Percentiles rank a stretch among this genome's conserved stretches.
These are phyloP conservation scores for Candida ficus DNA, from an alignment of 805 yeast genomes.

Conservation along the genomic window DNA sequence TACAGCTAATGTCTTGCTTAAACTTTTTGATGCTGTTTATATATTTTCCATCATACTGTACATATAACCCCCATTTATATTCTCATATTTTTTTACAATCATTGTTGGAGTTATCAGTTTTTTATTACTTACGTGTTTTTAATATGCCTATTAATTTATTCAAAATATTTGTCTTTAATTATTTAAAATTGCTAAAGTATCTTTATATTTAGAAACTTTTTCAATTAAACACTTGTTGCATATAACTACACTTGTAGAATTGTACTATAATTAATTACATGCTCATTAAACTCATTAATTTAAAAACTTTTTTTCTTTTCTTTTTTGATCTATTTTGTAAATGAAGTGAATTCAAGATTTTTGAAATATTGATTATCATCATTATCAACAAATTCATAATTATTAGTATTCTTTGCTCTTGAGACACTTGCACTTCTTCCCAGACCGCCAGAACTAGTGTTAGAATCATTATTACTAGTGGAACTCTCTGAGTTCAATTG, in stretches of 20 bases:
- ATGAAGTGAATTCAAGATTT: conserved; percentile 25
- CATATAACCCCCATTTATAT: neutral
- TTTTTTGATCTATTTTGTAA: conserved; percentile 22
- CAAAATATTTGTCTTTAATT: too few species aligned
- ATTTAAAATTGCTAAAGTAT: too few species aligned
- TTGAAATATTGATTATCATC: conserved; percentile 23
- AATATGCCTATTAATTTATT: neutral
- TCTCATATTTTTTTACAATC: neutral
- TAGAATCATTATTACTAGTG: neutral
- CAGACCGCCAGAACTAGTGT: neutral
- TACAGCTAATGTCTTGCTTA: too few species aligned
- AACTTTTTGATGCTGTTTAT: neutral
- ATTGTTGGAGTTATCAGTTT: neutral
- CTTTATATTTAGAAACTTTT: too few species aligned
- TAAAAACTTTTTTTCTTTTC: too few species aligned
- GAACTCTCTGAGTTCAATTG: conserved; percentile 12
- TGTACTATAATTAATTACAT: too few species aligned
- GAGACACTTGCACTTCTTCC: conserved; percentile 13
- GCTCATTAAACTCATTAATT: too few species aligned
- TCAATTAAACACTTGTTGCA: neutral
- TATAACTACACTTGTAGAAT: too few species aligned
- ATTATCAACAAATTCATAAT: conserved; percentile 19
- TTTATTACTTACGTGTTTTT: neutral
- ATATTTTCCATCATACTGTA: neutral
- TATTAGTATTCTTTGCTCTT: conserved; percentile 14